These are phyloP conservation scores for Ormosia semicastrata DNA, from an alignment of 306 rosid genomes.

Conservation along the genomic window DNA sequence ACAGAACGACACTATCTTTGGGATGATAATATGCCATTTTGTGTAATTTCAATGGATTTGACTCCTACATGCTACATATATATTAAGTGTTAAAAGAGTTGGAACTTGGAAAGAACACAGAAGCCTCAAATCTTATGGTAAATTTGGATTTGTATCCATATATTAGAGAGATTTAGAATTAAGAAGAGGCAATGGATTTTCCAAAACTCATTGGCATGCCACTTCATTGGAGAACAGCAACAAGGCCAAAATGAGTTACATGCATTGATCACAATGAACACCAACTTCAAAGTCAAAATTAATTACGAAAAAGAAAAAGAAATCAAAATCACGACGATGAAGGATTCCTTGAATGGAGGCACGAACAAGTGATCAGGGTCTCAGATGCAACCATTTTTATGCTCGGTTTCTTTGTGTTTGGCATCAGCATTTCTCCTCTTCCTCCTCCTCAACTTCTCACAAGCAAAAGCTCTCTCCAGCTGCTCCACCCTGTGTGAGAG, in stretches of 20 bases:
- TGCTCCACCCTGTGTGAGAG: slow-evolving; percentile 61
- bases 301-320: neutral
- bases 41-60: neutral
- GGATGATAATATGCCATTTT: neutral
- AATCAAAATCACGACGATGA: neutral
- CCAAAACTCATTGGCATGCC: neutral
- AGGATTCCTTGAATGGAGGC: neutral
- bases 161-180: neutral
- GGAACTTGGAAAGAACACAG: neutral
- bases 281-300: neutral
- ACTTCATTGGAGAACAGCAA: neutral
- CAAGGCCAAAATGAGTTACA: neutral
- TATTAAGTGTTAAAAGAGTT: neutral
- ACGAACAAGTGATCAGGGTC: neutral
- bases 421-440: slow-evolving; percentile 38
- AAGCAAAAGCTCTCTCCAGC: slow-evolving; percentile 54
- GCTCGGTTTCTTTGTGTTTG: neutral
- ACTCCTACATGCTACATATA: neutral
- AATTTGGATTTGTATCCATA: neutral
- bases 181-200: neutral
- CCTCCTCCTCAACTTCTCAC: slow-evolving; percentile 53
- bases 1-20: neutral
- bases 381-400: neutral
- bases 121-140: neutral
- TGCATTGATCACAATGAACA: neutral